A percentile compares a stretch with the other conserved stretches of the same genome.
These are phyloP conservation scores for Pisolithus albus DNA, from an alignment of 768 basidiomycete genomes.

Conservation along the genomic window DNA sequence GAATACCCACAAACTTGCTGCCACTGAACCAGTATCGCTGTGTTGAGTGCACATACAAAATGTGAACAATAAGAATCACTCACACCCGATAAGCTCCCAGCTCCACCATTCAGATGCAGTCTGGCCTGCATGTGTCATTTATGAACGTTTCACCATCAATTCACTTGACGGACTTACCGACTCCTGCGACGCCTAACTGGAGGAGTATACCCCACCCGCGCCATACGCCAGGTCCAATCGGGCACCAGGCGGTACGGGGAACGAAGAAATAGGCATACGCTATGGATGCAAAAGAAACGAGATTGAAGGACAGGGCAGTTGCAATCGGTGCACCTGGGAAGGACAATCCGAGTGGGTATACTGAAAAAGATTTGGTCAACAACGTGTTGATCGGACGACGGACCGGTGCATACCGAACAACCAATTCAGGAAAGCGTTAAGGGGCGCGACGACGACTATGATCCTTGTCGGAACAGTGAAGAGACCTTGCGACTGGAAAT, in stretches of 20 bases:
- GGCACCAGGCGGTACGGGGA: constrained; percentile 77
- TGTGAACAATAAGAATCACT: constrained; percentile 2
- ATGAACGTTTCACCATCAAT: neutral
- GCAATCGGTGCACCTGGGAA: constrained; percentile 92
- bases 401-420: constrained; percentile 56
- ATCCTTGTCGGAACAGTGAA: constrained; percentile 84
- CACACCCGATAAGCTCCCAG: constrained; percentile 75
- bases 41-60: neutral
- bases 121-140: constrained; percentile 37
- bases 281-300: constrained; percentile 61
- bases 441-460: constrained; percentile 73
- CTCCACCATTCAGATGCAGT: constrained; percentile 95
- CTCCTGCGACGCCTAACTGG: constrained; percentile 75
- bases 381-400: neutral
- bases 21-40: constrained; percentile 28
- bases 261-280: constrained; percentile 57
- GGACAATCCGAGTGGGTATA: constrained; percentile 62
- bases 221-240: constrained; percentile 57
- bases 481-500: constrained; percentile 77
- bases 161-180: constrained; percentile 19
- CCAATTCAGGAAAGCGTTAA: constrained; percentile 80
- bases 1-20: constrained; percentile 42
- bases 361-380: constrained; percentile 9
- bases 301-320: constrained; percentile 81
- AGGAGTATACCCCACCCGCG: constrained; percentile 61